Evolutionary conservation across 2,329 filamentous ascomycete species (phyloP).

Genomic region (Elsinoe ampelina): DNA sequence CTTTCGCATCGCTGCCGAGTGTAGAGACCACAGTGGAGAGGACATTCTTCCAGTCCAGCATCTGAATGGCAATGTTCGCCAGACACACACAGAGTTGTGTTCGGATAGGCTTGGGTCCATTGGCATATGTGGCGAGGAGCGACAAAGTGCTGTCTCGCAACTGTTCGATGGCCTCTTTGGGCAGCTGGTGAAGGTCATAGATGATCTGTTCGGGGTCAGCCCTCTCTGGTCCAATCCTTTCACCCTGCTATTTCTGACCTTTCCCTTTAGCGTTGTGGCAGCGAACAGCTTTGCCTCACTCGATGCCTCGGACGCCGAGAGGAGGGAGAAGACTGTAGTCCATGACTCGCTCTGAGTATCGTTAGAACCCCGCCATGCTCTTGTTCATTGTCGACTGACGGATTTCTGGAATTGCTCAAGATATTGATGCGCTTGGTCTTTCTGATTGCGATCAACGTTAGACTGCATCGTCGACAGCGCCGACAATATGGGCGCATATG

Average conservation of each 20-base stretch:
- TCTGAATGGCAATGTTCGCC: conserved; percentile 89
- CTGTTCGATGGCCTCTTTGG: conserved; percentile 60
- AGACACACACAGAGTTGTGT: conserved; percentile 92
- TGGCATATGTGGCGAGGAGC: conserved; percentile 70
- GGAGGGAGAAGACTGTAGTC: conserved; percentile 75
- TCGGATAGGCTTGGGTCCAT: conserved; percentile 66
- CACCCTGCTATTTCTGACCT: conserved; percentile 49
- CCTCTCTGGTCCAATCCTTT: background rate
- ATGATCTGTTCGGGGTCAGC: conserved; percentile 61
- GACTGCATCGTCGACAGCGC: conserved; percentile 87
- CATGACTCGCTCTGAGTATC: conserved; percentile 70
- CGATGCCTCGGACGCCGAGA: conserved; percentile 67
- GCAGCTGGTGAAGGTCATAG: conserved; percentile 87
- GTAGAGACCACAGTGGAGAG: conserved; percentile 69
- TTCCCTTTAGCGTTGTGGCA: conserved; percentile 93
- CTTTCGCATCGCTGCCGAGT: conserved; percentile 65
- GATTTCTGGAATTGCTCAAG: conserved; percentile 97
- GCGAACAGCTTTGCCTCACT: conserved; percentile 88
- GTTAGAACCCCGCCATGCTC: conserved; percentile 18
- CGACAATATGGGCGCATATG: conserved; percentile 75
- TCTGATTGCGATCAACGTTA: conserved; percentile 69
- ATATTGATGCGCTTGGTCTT: conserved; percentile 84
- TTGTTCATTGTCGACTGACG: conserved; percentile 46
- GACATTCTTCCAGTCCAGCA: conserved; percentile 92
- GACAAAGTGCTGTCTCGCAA: conserved; percentile 77